Base-by-base conservation (phyloP, 805 yeast genomes). In the Sugiyamaella valdiviana region DNA sequence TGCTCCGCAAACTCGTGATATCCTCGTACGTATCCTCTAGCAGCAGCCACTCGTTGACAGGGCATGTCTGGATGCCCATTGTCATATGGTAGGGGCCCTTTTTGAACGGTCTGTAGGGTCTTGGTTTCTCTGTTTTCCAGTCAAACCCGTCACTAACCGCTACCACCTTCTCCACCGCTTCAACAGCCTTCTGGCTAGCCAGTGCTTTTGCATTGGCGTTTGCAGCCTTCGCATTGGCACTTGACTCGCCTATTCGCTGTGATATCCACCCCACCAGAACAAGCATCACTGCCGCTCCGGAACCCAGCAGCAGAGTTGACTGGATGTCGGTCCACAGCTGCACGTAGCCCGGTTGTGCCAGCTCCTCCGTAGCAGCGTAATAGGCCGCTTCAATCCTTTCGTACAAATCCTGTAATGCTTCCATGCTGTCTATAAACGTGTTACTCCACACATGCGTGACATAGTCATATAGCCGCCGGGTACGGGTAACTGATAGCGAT, bases 1-100 rank as follows among this genome's bases (percentile, higher is more conserved):
- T 62, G 47, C 63, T 57, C 46, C 78, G 67, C 29, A 74, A 55
- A 15, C 65, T 66, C 5, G 78, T 73, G 39, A 70, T 64, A 3
- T 69, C 63, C 45, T 70, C 56, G 58, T 83, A 84, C 0, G 83
- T 76, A 39, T 79, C 65, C 50, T 85, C 93, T 2, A 85, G 62
- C 26, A 78, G 65, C 20, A 85, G 67, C 77, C 82, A 77, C 36
- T 82, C 82, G 38, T 74, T 71, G 1, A 79, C 62, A 32, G 69
- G 63, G 38, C 72, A 58, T 58, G 73, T 69, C 51, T 72, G 68
- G 44, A 82, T 71, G 0, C 82, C 84, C 83, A 84, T 76, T 2
- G 83, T 82, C 63, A 83, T 64, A 52, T 73, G 75, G 56, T 82
- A 80, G 42, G 69, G 75, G 14, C 78, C 82, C 41, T 76, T 71